Evolutionary conservation across 2,329 filamentous ascomycete genomes (phyloP).

Genomic region (Aspergillus sp.): DNA sequence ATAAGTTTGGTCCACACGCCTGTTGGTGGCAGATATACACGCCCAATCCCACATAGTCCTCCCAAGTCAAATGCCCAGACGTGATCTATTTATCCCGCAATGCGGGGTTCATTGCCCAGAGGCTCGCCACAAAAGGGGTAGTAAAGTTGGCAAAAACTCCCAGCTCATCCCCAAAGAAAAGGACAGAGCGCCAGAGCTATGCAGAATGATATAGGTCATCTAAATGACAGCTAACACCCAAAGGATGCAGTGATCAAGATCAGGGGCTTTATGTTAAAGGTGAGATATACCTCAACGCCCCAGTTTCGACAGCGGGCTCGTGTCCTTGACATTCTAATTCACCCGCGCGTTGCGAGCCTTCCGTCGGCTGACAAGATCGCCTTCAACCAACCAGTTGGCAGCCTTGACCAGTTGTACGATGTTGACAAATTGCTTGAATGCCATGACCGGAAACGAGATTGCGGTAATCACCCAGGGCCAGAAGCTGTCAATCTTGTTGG

Average conservation of each 20-base stretch:
- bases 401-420: slow-evolving; percentile 92
- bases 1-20: slow-evolving; percentile 13
- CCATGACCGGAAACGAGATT: slow-evolving; percentile 83
- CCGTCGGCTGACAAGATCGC: slow-evolving; percentile 68
- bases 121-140: slow-evolving; percentile 17
- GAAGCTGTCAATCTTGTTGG: slow-evolving; percentile 85
- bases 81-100: slow-evolving; percentile 10
- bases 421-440: slow-evolving; percentile 90
- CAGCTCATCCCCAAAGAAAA: slow-evolving; percentile 17
- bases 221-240: not conserved
- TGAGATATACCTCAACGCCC: not conserved
- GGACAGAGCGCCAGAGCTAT: slow-evolving; percentile 34
- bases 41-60: slow-evolving; percentile 16
- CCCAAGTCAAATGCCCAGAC: slow-evolving; percentile 13
- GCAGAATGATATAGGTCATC: slow-evolving; percentile 21
- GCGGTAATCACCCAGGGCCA: slow-evolving; percentile 78
- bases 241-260: not conserved
- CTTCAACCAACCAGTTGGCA: slow-evolving; percentile 86
- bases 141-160: slow-evolving; percentile 13
- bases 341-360: slow-evolving; percentile 43
- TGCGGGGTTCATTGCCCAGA: slow-evolving; percentile 1
- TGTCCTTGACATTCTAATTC: slow-evolving; percentile 19
- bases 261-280: not conserved
- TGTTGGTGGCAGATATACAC: slow-evolving; percentile 11
- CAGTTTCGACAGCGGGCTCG: slow-evolving; percentile 4